These are phyloP conservation scores for Phaffomyces thermotolerans DNA, from an alignment of 805 yeast genomes.

Conservation along the genomic window DNA sequence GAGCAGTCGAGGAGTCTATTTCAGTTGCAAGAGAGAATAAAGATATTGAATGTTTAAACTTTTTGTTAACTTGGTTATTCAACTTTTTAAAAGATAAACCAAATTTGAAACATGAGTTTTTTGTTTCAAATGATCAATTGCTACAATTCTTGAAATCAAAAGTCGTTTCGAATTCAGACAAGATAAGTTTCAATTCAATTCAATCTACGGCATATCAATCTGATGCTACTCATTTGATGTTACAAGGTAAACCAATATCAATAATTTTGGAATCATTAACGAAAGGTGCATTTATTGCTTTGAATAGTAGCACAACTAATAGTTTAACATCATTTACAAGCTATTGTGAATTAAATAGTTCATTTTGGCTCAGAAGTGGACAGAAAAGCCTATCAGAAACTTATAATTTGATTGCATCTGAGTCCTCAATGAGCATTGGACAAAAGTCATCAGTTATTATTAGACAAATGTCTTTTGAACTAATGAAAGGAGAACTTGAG, in stretches of 20 bases:
- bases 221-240: conserved; percentile 49
- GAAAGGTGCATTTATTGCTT: conserved; percentile 47
- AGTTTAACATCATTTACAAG: conserved; percentile 30
- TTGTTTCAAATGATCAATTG: conserved; percentile 57
- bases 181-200: conserved; percentile 13
- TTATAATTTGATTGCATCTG: conserved; percentile 41
- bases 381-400: conserved; percentile 37
- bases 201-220: conserved; percentile 57
- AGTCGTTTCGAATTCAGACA: conserved; percentile 17
- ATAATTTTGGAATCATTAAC: conserved; percentile 47
- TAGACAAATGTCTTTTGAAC: conserved; percentile 33
- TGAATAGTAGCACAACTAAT: conserved; percentile 35
- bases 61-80: conserved; percentile 27
- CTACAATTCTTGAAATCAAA: conserved; percentile 42
- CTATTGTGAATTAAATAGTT: conserved; percentile 37
- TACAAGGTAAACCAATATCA: conserved; percentile 41
- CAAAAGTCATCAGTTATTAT: conserved; percentile 35
- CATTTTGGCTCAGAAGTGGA: conserved; percentile 49
- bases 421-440: conserved; percentile 28
- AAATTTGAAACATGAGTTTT: conserved; percentile 40
- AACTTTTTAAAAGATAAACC: conserved; percentile 56
- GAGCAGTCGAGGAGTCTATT: conserved; percentile 81
- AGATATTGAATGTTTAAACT: conserved; percentile 40
- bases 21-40: conserved; percentile 81
- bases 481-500: conserved; percentile 35